Evolutionary conservation across 148 eudicot genomes (phyloP).

Genomic region (Diospyros kaki): DNA sequence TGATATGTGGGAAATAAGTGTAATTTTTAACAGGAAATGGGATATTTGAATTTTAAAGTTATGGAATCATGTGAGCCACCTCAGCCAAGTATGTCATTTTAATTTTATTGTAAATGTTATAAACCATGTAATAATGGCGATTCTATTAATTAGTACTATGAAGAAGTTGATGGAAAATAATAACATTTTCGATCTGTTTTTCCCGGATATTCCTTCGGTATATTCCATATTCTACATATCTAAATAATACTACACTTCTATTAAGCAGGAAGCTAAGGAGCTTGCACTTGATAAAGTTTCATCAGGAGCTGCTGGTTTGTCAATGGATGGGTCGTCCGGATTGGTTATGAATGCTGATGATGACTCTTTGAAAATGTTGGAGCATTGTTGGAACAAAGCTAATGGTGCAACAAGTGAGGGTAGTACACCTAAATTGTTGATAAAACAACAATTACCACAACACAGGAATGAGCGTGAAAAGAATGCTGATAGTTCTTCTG

Average conservation of each 20-base stretch:
- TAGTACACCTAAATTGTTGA: slow-evolving; percentile 22
- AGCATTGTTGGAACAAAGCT: slow-evolving; percentile 13
- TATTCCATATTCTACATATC: neutral
- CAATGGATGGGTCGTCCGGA: slow-evolving; percentile 9
- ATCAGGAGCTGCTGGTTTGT: slow-evolving; percentile 2
- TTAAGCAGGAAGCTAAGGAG: slow-evolving; percentile 17
- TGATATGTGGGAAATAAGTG: too few relatives aligned
- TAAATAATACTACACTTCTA: neutral
- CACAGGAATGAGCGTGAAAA: slow-evolving; percentile 4
- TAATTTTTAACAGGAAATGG: too few relatives aligned
- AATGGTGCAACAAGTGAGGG: slow-evolving; percentile 4
- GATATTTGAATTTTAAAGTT: too few relatives aligned
- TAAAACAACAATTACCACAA: slow-evolving; percentile 9
- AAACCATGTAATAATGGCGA: neutral
- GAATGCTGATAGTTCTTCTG: slow-evolving; percentile 4
- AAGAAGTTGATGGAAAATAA: neutral
- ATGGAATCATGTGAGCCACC: neutral
- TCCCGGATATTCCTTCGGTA: too few relatives aligned
- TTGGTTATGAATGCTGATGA: slow-evolving; percentile 8
- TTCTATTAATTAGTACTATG: neutral
- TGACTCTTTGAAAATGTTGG: slow-evolving; percentile 27
- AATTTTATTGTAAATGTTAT: neutral
- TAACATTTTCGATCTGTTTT: neutral
- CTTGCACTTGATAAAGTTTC: slow-evolving; percentile 13
- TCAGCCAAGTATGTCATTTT: neutral